Conservation (phyloP, 2,329 filamentous ascomycete species). For the Alternaria metachromatica region DNA sequence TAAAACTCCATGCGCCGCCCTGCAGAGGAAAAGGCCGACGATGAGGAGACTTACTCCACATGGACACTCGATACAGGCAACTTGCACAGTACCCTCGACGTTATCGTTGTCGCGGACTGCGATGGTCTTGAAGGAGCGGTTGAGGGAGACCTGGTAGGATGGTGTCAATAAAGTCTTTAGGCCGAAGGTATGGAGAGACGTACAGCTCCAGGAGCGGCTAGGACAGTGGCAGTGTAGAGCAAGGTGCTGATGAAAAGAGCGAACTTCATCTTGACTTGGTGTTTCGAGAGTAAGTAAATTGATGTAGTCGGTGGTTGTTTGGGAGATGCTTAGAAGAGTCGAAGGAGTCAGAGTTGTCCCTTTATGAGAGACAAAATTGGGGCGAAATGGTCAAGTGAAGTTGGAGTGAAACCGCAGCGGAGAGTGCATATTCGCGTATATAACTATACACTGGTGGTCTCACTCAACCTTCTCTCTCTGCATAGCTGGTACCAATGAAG, state of each 20-base stretch:
- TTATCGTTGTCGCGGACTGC: neutral
- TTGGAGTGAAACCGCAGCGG: neutral
- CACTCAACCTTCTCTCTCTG: neutral
- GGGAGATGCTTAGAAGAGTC: neutral
- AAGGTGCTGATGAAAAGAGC: constrained; percentile 1
- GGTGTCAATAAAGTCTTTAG: neutral
- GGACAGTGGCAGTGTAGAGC: constrained; percentile 3
- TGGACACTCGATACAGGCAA: constrained; percentile 10
- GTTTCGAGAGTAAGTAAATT: neutral
- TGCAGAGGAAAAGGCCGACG: neutral
- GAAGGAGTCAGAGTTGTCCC: neutral
- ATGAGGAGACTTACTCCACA: neutral
- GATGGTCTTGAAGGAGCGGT: constrained; percentile 8
- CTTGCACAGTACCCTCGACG: neutral
- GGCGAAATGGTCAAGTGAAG: neutral
- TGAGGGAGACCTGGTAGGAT: constrained; percentile 2
- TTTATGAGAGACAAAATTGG: neutral
- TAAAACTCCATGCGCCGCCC: neutral
- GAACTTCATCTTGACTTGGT: constrained; percentile 5
- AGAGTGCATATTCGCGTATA: neutral
- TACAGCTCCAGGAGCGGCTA: constrained; percentile 11
- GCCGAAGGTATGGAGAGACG: neutral
- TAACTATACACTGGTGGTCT: neutral
- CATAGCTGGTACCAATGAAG: neutral
- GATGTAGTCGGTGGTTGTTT: neutral